phyloP scores from a whole-genome alignment of 2,329 filamentous ascomycete genomes.

The Cladophialophora psammophila region DNA sequence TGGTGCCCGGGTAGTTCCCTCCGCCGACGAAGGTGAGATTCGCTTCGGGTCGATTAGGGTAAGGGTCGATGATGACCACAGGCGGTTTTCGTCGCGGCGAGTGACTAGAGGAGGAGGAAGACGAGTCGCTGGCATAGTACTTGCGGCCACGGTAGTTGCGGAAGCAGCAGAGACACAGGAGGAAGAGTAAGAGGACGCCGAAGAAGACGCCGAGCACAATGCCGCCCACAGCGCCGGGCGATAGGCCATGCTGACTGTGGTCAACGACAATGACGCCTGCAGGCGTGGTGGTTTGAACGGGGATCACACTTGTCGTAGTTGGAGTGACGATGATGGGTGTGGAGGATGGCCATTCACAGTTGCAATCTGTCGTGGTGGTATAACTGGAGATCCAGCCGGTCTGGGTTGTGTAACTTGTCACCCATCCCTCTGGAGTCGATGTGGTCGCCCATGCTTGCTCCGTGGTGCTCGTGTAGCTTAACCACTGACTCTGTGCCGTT shows the following conservation, averaged over 20 bases:
- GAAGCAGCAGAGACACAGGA: slow-evolving; percentile 33
- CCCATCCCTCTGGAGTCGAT: slow-evolving; percentile 1
- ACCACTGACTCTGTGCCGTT: slow-evolving; percentile 6
- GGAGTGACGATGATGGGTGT: slow-evolving; percentile 14
- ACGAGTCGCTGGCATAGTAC: slow-evolving; percentile 22
- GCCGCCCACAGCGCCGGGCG: slow-evolving; percentile 31
- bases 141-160: slow-evolving; percentile 14
- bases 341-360: slow-evolving; percentile 7
- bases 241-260: slow-evolving; percentile 26
- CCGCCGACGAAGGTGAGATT: slow-evolving; percentile 36
- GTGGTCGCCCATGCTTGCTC: slow-evolving; percentile 1
- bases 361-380: slow-evolving; percentile 20
- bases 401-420: slow-evolving; percentile 9
- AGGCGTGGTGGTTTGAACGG: slow-evolving; percentile 25
- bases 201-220: slow-evolving; percentile 37
- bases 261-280: slow-evolving; percentile 24
- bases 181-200: slow-evolving; percentile 31
- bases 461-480: slow-evolving; percentile 8
- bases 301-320: slow-evolving; percentile 19
- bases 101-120: slow-evolving; percentile 10
- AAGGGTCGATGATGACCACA: slow-evolving; percentile 25
- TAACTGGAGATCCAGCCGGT: slow-evolving; percentile 12
- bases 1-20: slow-evolving; percentile 30
- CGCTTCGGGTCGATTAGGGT: slow-evolving; percentile 25
- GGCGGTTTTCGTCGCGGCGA: slow-evolving; percentile 22